Base-by-base conservation (phyloP, 306 rosid genomes). In the Delonix regia region DNA sequence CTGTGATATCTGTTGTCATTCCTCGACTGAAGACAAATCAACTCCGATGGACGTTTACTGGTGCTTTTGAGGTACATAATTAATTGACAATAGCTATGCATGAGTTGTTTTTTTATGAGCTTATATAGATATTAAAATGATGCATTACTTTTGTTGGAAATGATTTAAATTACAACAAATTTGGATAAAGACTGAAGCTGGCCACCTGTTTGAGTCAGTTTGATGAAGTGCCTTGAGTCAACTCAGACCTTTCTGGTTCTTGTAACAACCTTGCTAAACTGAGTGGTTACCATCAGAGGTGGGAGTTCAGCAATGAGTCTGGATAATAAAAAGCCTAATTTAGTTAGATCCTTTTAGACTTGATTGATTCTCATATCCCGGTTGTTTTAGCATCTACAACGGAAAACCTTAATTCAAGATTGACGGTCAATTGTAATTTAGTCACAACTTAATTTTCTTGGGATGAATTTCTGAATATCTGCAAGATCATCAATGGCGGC, bases 1-100 rank as follows among this genome's bases (percentile, higher is more conserved):
- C 98, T 27, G 98, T 90, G 78, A 75, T 93, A 72, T 93, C 97
- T 48, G 97, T 93, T n/a, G 94, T 93, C 34, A 59, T 90, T 51
- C 98, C 98, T 62, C 96, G 88, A 56, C 87, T 93, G 18, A 93
- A 82, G 85, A 90, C 98, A 63, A 91, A 93, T 81, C 96, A 90
- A 75, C 89, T 93, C 11, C 84, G 85, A 39, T 93, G 98, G 98
- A 90, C 97, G 60, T 89, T 94, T 78, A 90, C 85, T 4, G 99
- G 99, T 30, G 99, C 97, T 55, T 89, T 94, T 76, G 97, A 90
- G 98, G 98, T 94, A 78, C 66, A 55, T 63, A 67, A 66, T 73
- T 63, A 67, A 66, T 73, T 74, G 47, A 77, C 55, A 36, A 51
- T 48, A 70, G 53, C 62, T 11, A 21, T 74, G 9, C 63, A 28